Percentiles rank a stretch among this genome's conserved stretches.
These are phyloP conservation scores for Neocatenulostroma microsporum DNA, from an alignment of 2,329 filamentous ascomycete genomes.

Conservation along the genomic window DNA sequence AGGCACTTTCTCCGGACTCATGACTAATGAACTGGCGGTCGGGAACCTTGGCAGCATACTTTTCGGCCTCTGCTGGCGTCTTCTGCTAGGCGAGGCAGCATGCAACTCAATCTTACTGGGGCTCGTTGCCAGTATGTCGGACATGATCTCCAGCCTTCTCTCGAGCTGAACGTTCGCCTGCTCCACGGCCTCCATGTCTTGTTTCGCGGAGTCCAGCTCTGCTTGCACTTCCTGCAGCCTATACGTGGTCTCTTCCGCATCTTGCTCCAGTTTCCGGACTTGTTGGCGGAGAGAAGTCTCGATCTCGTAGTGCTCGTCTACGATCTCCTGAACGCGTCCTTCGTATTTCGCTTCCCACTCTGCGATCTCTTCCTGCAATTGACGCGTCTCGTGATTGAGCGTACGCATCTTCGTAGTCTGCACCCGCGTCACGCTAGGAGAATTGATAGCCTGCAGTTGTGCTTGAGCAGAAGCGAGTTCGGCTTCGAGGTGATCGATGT, in stretches of 20 bases:
- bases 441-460: conserved; percentile 33
- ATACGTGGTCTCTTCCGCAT: conserved; percentile 22
- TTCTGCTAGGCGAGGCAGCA: conserved; percentile 19
- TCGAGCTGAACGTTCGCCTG: conserved; percentile 32
- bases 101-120: conserved; percentile 30
- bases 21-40: conserved; percentile 22
- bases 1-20: conserved; percentile 19
- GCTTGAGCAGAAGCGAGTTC: conserved; percentile 37
- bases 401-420: conserved; percentile 32
- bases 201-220: conserved; percentile 23
- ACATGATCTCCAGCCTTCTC: conserved; percentile 32
- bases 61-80: conserved; percentile 24
- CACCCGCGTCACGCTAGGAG: conserved; percentile 31
- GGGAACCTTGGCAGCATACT: conserved; percentile 31
- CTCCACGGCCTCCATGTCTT: conserved; percentile 28
- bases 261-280: conserved; percentile 24
- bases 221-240: conserved; percentile 29
- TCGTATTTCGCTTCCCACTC: conserved; percentile 34
- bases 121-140: conserved; percentile 30
- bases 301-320: conserved; percentile 22
- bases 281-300: conserved; percentile 24
- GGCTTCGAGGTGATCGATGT: conserved; percentile 44
- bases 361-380: conserved; percentile 28
- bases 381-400: conserved; percentile 28
- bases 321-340: conserved; percentile 28